A percentile compares a stretch with the other conserved stretches of the same genome.
Conservation (phyloP, 345 rosid genomes). For the Trapa bicornis region DNA sequence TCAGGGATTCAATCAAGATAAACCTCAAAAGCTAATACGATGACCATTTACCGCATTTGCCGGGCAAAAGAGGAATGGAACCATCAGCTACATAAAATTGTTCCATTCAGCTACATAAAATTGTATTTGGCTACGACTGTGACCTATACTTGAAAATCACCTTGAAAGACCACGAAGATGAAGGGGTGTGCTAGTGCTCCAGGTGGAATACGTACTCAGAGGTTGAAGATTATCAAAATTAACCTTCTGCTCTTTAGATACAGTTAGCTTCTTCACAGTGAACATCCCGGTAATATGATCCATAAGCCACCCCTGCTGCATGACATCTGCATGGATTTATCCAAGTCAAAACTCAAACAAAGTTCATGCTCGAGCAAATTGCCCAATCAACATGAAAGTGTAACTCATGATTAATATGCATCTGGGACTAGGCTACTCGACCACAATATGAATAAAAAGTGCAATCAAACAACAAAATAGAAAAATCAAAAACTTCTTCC, state of each 20-base stretch:
- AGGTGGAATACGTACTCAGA: conserved; percentile 75
- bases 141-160: background rate
- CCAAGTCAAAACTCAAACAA: background rate
- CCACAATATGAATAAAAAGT: background rate
- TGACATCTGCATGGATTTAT: conserved; percentile 45
- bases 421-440: background rate
- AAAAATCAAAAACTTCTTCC: background rate
- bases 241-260: conserved; percentile 49
- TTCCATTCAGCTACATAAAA: background rate
- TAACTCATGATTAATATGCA: background rate
- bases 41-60: background rate
- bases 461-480: background rate
- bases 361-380: background rate
- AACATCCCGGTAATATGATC: conserved; percentile 57
- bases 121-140: background rate
- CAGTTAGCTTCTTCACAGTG: conserved; percentile 54
- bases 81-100: background rate
- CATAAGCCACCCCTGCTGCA: conserved; percentile 54
- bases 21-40: background rate
- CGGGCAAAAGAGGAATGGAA: background rate
- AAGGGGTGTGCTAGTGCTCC: conserved; percentile 29
- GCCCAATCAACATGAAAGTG: background rate
- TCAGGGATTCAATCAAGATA: background rate
- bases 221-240: conserved; percentile 66
- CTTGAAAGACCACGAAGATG: background rate